phyloP scores from a whole-genome alignment of 2,329 filamentous ascomycete species.

The Pseudocercospora macadamiae region DNA sequence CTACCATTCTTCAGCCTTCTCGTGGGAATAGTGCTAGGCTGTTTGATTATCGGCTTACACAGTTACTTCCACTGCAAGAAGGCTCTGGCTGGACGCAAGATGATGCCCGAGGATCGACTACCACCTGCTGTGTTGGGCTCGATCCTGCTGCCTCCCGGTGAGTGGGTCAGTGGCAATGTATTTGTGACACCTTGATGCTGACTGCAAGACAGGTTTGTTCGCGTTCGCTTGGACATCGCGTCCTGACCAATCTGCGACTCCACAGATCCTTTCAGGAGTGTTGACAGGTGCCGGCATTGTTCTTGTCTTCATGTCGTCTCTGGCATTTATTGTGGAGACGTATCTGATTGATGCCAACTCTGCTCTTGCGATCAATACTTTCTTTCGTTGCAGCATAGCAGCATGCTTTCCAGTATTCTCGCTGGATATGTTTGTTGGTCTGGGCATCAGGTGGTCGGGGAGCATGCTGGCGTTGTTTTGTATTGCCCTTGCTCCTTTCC shows the following conservation, averaged over 20 bases:
- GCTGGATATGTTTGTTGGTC: conserved; percentile 32
- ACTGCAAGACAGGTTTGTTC: conserved; percentile 55
- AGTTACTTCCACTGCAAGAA: conserved; percentile 63
- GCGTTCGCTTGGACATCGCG: conserved; percentile 62
- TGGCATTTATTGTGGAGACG: conserved; percentile 30
- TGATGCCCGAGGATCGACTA: conserved; percentile 62
- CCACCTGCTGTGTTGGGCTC: conserved; percentile 68
- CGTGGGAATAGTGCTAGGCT: conserved; percentile 63
- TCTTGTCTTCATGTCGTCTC: conserved; percentile 77
- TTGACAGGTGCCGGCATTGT: conserved; percentile 74
- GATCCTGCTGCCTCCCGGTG: conserved; percentile 53
- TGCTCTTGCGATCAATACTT: conserved; percentile 39
- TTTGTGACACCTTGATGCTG: neutral
- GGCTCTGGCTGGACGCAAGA: conserved; percentile 54
- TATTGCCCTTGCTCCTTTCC: conserved; percentile 27
- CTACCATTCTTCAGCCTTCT: conserved; percentile 67
- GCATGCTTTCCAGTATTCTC: conserved; percentile 53
- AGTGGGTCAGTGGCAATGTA: neutral
- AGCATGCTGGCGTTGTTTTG: conserved; percentile 34
- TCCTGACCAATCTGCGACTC: conserved; percentile 55
- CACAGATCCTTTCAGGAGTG: conserved; percentile 57
- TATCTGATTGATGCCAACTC: conserved; percentile 21
- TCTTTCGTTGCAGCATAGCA: conserved; percentile 51
- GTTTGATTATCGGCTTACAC: conserved; percentile 62
- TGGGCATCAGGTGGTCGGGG: conserved; percentile 35